Percentiles rank a stretch among this genome's conserved stretches.
phyloP scores from a whole-genome alignment of 1,139 yeast genomes.

The Yamadazyma dushanensis region DNA sequence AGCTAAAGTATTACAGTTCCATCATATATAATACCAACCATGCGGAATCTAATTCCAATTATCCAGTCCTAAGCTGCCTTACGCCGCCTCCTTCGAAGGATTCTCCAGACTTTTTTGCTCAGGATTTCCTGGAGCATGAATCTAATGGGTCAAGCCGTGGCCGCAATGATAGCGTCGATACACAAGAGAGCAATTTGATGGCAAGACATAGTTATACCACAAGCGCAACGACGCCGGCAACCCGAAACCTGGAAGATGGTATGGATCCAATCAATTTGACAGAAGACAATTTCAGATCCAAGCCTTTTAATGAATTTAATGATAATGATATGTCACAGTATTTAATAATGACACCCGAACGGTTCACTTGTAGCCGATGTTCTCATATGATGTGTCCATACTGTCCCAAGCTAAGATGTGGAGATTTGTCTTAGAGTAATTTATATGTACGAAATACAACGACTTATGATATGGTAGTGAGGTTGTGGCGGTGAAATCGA shows the following conservation, averaged over 20 bases:
- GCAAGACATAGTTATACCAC: background rate
- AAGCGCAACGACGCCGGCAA: background rate
- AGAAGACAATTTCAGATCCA: background rate
- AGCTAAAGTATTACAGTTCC: conserved; percentile 31
- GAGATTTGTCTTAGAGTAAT: conserved; percentile 25
- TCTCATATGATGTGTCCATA: conserved; percentile 58
- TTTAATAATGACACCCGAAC: conserved; percentile 13
- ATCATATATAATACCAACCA: conserved; percentile 21
- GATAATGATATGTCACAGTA: conserved; percentile 8
- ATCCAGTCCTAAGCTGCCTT: conserved; percentile 5
- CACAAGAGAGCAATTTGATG: conserved; percentile 1
- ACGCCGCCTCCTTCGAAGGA: conserved; percentile 6
- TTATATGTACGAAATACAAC: too few relatives aligned
- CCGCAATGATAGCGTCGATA: conserved; percentile 1
- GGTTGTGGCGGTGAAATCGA: too few relatives aligned
- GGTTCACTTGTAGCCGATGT: conserved; percentile 50
- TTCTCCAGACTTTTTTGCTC: too few relatives aligned
- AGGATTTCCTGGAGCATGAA: too few relatives aligned
- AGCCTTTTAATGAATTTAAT: conserved; percentile 1
- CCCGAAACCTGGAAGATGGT: background rate
- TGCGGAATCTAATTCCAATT: background rate
- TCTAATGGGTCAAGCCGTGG: too few relatives aligned
- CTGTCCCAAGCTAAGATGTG: conserved; percentile 45
- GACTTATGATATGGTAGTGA: background rate
- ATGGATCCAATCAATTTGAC: too few relatives aligned